Evolutionary conservation across 345 rosid species (phyloP), one percentile per base, ranked within the genome.

Genomic region (Brassica juncea): DNA sequence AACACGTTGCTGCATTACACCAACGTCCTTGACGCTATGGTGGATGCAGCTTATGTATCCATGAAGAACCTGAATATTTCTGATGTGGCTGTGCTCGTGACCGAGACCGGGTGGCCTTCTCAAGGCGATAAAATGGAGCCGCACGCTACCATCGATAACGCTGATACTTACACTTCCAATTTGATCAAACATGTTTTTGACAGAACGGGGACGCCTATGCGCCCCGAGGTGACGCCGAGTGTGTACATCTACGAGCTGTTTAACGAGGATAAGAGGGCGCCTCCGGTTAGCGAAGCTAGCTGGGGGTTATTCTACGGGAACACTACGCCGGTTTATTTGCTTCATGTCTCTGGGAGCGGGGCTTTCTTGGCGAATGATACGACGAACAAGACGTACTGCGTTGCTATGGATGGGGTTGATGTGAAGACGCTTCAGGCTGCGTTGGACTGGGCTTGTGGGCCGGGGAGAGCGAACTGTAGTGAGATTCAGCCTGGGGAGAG

Each of bases 401-500:
- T 89, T 75, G 92, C 82, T 14, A 84, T 81, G 94, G 99, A 93
- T 52, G 87, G 82, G 55, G 84, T 89, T 8, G 98, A 95, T 79
- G 64, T 74, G 7, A 91, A 76, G 86, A 87, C 90, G 9, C 84
- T 95, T 85, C 99, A 93, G 65, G 87, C 98, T 1, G 98, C 99
- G 0, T 85, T 93, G 85, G 99, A 95, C 70, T 93, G 99, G 99
- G 97, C 97, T 31, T 95, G 98, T 80, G 99, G 99, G 28, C 94
- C 97, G 0, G 97, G 99, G 75, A 85, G 83, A 77, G 89, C 98
- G 8, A 89, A 95, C 75, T 95, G 99, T 77, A 89, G 96, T 10
- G 98, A 88, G 87, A 83, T 93, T 80, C 98, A 95, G 85, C 97
- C 98, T 1, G 99, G 98, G 59, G 92, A 93, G 84, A 77, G 60